Base-by-base conservation (phyloP, 805 yeast genomes). In the Cyberlindnera lachancei region DNA sequence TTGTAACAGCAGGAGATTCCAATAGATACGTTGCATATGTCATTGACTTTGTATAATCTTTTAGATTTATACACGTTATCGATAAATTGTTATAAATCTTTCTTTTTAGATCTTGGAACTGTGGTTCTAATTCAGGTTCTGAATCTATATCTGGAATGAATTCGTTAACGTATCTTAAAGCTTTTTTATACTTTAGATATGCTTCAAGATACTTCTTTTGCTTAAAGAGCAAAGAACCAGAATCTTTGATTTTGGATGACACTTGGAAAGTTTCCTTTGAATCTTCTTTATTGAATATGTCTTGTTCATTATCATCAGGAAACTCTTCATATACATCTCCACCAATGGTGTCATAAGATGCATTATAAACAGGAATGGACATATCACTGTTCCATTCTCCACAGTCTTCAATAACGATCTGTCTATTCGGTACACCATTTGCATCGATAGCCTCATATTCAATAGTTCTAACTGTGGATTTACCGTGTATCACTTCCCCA, bases 271-370 rank as follows among this genome's bases (percentile, higher is more conserved):
- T 76, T 12, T 59, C 56, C n/a, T 46, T 50, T 7, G 75, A 63
- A 31, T 78, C 72, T 14, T 80, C 77, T 27, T 70, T 69, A 35
- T 71, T 76, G 30, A 79, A 72, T 36, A 66, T 54, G 4, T 50
- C 59, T n/a, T n/a, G n/a, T n/a, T n/a, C n/a, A 44, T 81, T 85
- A 52, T 83, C 94, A 38, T 76, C 87, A 0, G 92, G 94, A 44
- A 65, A 73, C 52, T 82, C 92, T 55, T 82, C 92, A 45, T 67
- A 83, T 0, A 71, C 52, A 45, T 83, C 94, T 7, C 84, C 85
- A 1, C 80, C 86, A 7, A 75, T 61, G 0, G 58, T 48, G 37
- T 70, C 72, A 44, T 73, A 73, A 29, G 80, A 69, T 0, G 87
- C 83, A 44, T 76, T 75, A 44, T 47, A 70, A 2, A 78, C 63